A percentile compares a stretch with the other conserved stretches of the same genome.
Conservation (phyloP, 192 early-diverging fungal species). For the Backusella mclennaniae region DNA sequence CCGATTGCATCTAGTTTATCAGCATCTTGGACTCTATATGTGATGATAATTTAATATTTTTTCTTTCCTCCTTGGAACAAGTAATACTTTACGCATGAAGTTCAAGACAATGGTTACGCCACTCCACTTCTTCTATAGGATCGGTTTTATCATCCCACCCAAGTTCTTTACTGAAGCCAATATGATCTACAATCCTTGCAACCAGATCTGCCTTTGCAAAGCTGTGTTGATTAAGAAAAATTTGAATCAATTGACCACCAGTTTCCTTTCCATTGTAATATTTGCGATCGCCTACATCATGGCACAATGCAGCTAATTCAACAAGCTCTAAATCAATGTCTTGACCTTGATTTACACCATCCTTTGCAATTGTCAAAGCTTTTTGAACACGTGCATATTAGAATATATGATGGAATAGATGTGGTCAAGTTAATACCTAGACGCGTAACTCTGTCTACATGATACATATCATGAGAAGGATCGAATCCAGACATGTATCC, state of each 20-base stretch:
- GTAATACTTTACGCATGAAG: slow-evolving; percentile 49
- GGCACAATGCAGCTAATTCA: slow-evolving; percentile 64
- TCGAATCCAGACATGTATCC: slow-evolving; percentile 65
- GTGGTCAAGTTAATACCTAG: slow-evolving; percentile 38
- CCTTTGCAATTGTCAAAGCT: slow-evolving; percentile 45
- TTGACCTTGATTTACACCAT: slow-evolving; percentile 29
- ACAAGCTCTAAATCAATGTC: slow-evolving; percentile 54
- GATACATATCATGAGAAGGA: slow-evolving; percentile 69
- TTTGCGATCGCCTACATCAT: slow-evolving; percentile 71
- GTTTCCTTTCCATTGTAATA: slow-evolving; percentile 51
- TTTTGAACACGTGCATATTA: background rate
- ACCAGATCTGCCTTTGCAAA: slow-evolving; percentile 45
- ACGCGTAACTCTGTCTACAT: slow-evolving; percentile 64
- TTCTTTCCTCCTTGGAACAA: too few relatives aligned
- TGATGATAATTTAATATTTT: too few relatives aligned
- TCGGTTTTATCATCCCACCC: slow-evolving; percentile 45
- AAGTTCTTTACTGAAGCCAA: slow-evolving; percentile 70
- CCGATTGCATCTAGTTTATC: slow-evolving; percentile 74
- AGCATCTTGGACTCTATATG: slow-evolving; percentile 65
- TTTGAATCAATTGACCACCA: slow-evolving; percentile 49
- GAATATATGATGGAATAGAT: background rate
- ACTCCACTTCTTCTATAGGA: slow-evolving; percentile 37
- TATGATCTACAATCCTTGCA: slow-evolving; percentile 55
- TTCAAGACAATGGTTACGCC: slow-evolving; percentile 56
- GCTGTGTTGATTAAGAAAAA: slow-evolving; percentile 39